Evolutionary conservation across 768 basidiomycete species (phyloP).

Genomic region (Phylloporus scabripes): DNA sequence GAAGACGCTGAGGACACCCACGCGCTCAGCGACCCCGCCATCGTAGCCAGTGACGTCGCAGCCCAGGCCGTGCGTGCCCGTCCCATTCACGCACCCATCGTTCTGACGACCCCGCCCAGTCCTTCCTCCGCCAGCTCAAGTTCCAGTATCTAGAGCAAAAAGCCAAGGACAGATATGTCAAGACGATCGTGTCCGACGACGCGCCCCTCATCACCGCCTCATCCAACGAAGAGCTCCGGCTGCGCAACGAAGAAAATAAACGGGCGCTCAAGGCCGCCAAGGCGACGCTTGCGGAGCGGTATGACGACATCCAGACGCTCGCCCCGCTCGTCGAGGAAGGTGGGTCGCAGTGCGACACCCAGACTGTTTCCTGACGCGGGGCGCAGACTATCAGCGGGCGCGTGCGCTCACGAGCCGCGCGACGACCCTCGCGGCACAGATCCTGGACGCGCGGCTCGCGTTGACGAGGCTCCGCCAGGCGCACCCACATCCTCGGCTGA

Average conservation of each 20-base stretch:
- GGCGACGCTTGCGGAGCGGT: slow-evolving; percentile 51
- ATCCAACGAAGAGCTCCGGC: slow-evolving; percentile 63
- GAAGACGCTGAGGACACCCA: slow-evolving; percentile 27
- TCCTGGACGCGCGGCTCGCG: slow-evolving; percentile 76
- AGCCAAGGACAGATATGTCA: slow-evolving; percentile 84
- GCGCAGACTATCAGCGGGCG: slow-evolving; percentile 55
- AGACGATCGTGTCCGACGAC: slow-evolving; percentile 82
- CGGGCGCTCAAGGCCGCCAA: slow-evolving; percentile 61
- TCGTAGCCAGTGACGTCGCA: slow-evolving; percentile 54
- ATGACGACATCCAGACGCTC: slow-evolving; percentile 55
- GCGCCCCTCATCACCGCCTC: slow-evolving; percentile 74
- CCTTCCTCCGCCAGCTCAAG: slow-evolving; percentile 76
- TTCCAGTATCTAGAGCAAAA: slow-evolving; percentile 89
- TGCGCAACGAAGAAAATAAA: slow-evolving; percentile 68
- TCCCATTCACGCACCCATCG: not conserved
- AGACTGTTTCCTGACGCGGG: not conserved
- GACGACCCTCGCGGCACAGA: slow-evolving; percentile 60
- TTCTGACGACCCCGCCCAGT: slow-evolving; percentile 32
- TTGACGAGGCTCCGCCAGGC: slow-evolving; percentile 76
- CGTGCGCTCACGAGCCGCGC: slow-evolving; percentile 50
- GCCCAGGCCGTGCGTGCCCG: slow-evolving; percentile 51
- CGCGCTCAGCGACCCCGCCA: slow-evolving; percentile 44
- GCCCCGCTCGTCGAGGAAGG: slow-evolving; percentile 70
- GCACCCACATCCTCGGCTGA: slow-evolving; percentile 75
- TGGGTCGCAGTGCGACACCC: not conserved